phyloP scores from a whole-genome alignment of 2,329 filamentous ascomycete genomes.

The Colletotrichum sp. region DNA sequence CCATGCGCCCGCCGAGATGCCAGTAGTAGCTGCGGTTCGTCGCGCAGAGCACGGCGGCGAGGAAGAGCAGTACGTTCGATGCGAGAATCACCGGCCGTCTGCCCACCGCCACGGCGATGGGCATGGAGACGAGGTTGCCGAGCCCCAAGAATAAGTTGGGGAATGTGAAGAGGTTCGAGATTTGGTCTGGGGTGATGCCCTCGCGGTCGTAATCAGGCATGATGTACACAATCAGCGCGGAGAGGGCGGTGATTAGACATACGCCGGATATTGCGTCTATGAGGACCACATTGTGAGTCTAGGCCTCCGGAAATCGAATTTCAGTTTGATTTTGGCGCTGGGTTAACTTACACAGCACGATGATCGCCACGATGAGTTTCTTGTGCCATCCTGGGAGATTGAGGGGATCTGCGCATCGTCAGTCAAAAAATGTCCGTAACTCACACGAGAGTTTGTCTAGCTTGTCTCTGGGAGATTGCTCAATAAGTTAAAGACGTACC shows the following conservation, averaged over 20 bases:
- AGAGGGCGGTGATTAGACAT: constrained; percentile 23
- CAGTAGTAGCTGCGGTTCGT: constrained; percentile 13
- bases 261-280: constrained; percentile 13
- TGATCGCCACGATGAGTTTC: constrained; percentile 23
- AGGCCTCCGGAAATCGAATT: neutral
- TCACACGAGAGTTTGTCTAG: neutral
- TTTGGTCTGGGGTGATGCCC: constrained; percentile 14
- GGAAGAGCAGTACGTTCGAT: constrained; percentile 30
- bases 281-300: neutral
- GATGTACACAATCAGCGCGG: constrained; percentile 18
- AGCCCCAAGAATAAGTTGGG: constrained; percentile 31
- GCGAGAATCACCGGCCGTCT: constrained; percentile 33
- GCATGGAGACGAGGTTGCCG: constrained; percentile 36
- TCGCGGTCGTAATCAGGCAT: constrained; percentile 24
- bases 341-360: constrained; percentile 11
- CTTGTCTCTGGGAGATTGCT: neutral
- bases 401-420: constrained; percentile 24
- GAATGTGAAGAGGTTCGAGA: constrained; percentile 32
- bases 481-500: neutral
- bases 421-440: neutral
- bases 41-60: constrained; percentile 23
- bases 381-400: constrained; percentile 30
- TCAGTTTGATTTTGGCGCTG: neutral
- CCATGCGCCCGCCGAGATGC: constrained; percentile 9
- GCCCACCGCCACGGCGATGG: constrained; percentile 34